These are phyloP conservation scores for Saccharomyces mikatae DNA, from an alignment of 805 yeast species.

Conservation along the genomic window DNA sequence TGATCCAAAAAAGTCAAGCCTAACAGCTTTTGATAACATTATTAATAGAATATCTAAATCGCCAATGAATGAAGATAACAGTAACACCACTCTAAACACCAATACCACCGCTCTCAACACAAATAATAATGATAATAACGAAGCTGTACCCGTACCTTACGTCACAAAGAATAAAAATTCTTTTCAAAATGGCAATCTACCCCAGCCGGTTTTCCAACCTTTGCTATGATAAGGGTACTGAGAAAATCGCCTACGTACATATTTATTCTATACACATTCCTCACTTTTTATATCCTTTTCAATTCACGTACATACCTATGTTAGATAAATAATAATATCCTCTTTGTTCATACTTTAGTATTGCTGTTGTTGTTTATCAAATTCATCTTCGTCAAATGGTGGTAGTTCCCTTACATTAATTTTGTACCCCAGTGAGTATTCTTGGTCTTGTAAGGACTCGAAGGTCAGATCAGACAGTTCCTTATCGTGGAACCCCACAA, in stretches of 20 bases:
- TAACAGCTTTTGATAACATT: constrained; percentile 15
- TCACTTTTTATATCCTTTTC: neutral
- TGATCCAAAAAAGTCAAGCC: constrained; percentile 2
- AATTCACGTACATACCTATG: constrained; percentile 1
- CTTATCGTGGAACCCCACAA: constrained; percentile 28
- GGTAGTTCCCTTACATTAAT: constrained; percentile 19
- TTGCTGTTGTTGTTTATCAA: neutral
- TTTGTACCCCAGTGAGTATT: constrained; percentile 25
- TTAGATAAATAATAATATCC: neutral
- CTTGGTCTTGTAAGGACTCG: constrained; percentile 22
- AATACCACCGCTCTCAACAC: neutral
- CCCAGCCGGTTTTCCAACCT: constrained; percentile 28
- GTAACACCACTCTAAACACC: constrained; percentile 1
- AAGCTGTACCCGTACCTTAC: neutral
- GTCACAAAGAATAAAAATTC: constrained; percentile 11
- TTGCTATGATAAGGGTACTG: constrained; percentile 10
- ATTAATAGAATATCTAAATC: constrained; percentile 15
- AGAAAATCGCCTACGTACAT: neutral
- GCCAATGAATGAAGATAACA: constrained; percentile 1
- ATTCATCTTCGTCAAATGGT: constrained; percentile 17
- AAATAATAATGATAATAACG: neutral
- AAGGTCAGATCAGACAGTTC: constrained; percentile 22
- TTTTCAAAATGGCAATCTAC: constrained; percentile 23
- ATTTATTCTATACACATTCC: neutral
- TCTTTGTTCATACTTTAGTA: neutral